phyloP scores from a whole-genome alignment of 805 yeast species.

The Brettanomyces anomalus region DNA sequence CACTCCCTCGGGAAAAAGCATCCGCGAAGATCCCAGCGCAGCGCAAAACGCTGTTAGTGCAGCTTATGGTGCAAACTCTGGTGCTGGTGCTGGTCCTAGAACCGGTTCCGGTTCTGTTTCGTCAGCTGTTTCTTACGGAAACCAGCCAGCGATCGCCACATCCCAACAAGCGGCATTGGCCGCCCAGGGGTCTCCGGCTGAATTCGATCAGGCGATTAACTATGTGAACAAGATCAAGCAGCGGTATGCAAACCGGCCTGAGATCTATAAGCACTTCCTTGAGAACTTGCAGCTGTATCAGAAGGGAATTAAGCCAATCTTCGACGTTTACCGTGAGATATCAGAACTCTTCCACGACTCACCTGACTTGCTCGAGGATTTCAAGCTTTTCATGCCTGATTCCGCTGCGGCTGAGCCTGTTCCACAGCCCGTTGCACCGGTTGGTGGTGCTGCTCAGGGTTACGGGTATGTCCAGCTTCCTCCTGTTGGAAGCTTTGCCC shows the following conservation, averaged over 20 bases:
- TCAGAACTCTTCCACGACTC: slow-evolving; percentile 83
- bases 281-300: slow-evolving; percentile 96
- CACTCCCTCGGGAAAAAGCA: slow-evolving; percentile 88
- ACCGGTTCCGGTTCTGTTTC: neutral
- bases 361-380: slow-evolving; percentile 90
- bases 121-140: slow-evolving; percentile 1
- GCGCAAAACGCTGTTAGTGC: neutral
- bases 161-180: slow-evolving; percentile 7
- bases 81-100: neutral
- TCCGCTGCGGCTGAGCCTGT: slow-evolving; percentile 17
- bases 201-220: slow-evolving; percentile 93
- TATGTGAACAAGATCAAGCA: slow-evolving; percentile 95
- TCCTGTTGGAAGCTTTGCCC: slow-evolving; percentile 83
- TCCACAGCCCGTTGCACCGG: slow-evolving; percentile 1
- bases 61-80: neutral
- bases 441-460: slow-evolving; percentile 8
- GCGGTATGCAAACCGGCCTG: slow-evolving; percentile 89
- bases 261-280: slow-evolving; percentile 86
- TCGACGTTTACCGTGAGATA: slow-evolving; percentile 92
- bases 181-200: slow-evolving; percentile 61
- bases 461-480: slow-evolving; percentile 48
- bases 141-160: slow-evolving; percentile 2
- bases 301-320: slow-evolving; percentile 89
- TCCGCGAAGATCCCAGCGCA: slow-evolving; percentile 45
- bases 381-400: slow-evolving; percentile 92